Evolutionary conservation across 2,329 filamentous ascomycete genomes (phyloP).

Genomic region (Calonectria hawksworthii): DNA sequence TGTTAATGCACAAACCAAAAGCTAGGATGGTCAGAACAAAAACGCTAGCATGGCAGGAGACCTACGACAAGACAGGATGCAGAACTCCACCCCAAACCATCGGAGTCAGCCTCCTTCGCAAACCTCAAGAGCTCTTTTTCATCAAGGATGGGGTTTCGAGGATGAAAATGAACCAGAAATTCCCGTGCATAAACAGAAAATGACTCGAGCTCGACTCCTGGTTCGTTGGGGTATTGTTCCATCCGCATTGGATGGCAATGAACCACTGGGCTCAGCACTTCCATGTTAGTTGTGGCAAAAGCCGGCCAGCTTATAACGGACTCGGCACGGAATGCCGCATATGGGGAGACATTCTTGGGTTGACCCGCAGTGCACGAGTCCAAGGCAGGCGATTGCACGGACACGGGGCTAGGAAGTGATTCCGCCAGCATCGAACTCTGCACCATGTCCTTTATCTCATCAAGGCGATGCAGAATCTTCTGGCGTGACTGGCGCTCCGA

Average conservation of each 20-base stretch:
- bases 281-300: background rate
- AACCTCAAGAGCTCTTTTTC: slow-evolving; percentile 33
- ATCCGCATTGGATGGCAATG: background rate
- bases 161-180: slow-evolving; percentile 38
- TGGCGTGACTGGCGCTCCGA: background rate
- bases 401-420: background rate
- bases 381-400: background rate
- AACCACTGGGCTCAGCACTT: too few relatives aligned
- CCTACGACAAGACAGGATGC: background rate
- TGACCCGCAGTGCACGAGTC: background rate
- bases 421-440: background rate
- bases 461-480: background rate
- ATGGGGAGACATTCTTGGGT: background rate
- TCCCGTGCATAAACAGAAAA: background rate
- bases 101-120: slow-evolving; percentile 31
- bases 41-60: background rate
- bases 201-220: background rate
- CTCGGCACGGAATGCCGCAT: slow-evolving; percentile 13
- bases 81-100: slow-evolving; percentile 25
- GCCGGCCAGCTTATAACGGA: slow-evolving; percentile 10
- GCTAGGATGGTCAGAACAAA: background rate
- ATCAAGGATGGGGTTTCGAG: slow-evolving; percentile 43
- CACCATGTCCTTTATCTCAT: slow-evolving; percentile 28
- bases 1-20: background rate
- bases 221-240: background rate